Conservation (phyloP, 2,329 filamentous ascomycete genomes). For the Claviceps maximensis region DNA sequence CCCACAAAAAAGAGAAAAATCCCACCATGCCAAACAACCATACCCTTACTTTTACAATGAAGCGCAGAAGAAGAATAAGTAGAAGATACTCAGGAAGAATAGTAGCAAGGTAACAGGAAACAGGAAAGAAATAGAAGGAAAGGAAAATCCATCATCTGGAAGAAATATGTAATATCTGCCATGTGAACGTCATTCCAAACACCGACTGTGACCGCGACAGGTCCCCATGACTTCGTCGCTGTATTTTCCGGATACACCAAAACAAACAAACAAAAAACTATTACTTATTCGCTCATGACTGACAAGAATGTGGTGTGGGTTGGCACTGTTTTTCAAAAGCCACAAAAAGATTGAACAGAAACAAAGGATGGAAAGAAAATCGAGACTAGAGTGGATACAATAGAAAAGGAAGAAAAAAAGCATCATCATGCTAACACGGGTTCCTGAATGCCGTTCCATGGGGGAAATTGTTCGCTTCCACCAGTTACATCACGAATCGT, state of each 20-base stretch:
- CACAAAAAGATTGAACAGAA: neutral
- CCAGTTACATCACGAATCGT: constrained; percentile 27
- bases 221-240: neutral
- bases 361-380: too few relatives aligned
- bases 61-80: neutral
- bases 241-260: neutral
- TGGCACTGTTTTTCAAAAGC: neutral
- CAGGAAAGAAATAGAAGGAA: neutral
- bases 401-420: too few relatives aligned
- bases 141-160: neutral
- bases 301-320: neutral
- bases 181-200: neutral
- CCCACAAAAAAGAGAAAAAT: neutral
- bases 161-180: neutral
- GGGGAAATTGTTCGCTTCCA: constrained; percentile 23
- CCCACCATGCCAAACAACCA: neutral
- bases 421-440: constrained; percentile 7
- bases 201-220: constrained; percentile 1
- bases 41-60: neutral
- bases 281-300: neutral
- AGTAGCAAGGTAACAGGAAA: neutral
- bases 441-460: constrained; percentile 28
- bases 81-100: neutral
- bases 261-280: neutral
- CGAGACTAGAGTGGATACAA: neutral